Evolutionary conservation across 768 basidiomycete genomes (phyloP).

Genomic region (Peribolospora kevripleyi): DNA sequence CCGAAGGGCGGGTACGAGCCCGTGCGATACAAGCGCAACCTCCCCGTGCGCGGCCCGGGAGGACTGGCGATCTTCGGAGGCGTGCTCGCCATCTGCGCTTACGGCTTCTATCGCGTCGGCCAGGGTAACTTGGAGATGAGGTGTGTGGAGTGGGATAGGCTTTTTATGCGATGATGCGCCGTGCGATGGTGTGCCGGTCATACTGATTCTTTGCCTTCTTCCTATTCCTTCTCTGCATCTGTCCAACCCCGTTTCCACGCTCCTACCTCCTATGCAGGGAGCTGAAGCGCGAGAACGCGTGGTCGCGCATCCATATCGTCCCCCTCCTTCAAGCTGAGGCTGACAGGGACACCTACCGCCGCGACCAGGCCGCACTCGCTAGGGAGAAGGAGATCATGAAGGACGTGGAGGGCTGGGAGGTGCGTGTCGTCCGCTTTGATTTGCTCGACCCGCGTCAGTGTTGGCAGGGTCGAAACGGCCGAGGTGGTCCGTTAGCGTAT

Average conservation of each 20-base stretch:
- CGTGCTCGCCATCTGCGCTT: conserved; percentile 62
- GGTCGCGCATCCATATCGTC: conserved; percentile 85
- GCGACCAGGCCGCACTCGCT: conserved; percentile 46
- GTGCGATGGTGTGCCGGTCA: neutral
- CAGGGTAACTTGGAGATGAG: conserved; percentile 76
- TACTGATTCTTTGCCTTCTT: neutral
- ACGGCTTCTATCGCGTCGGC: conserved; percentile 78
- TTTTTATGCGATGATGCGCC: neutral
- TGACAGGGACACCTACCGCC: conserved; percentile 68
- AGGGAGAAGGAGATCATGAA: conserved; percentile 84
- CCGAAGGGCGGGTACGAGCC: conserved; percentile 78
- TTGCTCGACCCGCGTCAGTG: neutral
- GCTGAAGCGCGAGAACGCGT: conserved; percentile 69
- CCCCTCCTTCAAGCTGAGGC: conserved; percentile 79
- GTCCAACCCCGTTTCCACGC: neutral
- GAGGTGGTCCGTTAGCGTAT: conserved; percentile 8
- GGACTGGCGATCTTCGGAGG: conserved; percentile 62
- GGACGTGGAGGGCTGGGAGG: conserved; percentile 81
- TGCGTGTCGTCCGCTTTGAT: conserved; percentile 25
- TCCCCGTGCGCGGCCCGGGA: conserved; percentile 61
- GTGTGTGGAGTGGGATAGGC: conserved; percentile 29
- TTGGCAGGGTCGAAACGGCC: neutral
- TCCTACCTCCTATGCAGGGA: conserved; percentile 34
- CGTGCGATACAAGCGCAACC: conserved; percentile 83
- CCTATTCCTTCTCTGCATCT: neutral